These are phyloP conservation scores for Cercospora sp. DNA, from an alignment of 2,329 filamentous ascomycete genomes.

Conservation along the genomic window DNA sequence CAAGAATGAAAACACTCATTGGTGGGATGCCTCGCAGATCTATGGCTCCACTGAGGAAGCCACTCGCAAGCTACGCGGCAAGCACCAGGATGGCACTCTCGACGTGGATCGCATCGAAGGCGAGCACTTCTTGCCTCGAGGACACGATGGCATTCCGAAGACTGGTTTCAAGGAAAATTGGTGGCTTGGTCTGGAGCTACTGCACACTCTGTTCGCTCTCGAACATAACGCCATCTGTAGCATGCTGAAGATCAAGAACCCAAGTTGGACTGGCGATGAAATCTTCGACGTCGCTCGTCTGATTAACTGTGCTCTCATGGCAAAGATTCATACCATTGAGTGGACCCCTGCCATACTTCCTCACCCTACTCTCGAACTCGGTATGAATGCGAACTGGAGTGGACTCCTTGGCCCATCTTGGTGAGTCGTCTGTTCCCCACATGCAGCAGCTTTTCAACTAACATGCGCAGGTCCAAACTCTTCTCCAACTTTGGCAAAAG, in stretches of 20 bases:
- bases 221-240: slow-evolving; percentile 52
- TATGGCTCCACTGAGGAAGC: slow-evolving; percentile 47
- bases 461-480: not conserved
- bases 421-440: not conserved
- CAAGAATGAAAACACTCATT: slow-evolving; percentile 47
- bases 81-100: slow-evolving; percentile 45
- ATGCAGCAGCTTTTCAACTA: not conserved
- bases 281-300: slow-evolving; percentile 50
- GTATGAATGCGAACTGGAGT: slow-evolving; percentile 52
- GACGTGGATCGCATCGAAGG: slow-evolving; percentile 39
- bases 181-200: slow-evolving; percentile 51
- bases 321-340: slow-evolving; percentile 54
- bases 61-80: slow-evolving; percentile 42
- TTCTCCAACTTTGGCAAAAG: slow-evolving; percentile 23
- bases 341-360: slow-evolving; percentile 53
- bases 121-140: slow-evolving; percentile 45
- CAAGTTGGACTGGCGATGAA: slow-evolving; percentile 44
- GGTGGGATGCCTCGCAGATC: slow-evolving; percentile 53
- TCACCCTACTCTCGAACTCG: slow-evolving; percentile 48
- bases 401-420: slow-evolving; percentile 43
- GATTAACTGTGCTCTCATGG: slow-evolving; percentile 51
- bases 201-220: slow-evolving; percentile 51
- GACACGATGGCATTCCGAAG: slow-evolving; percentile 41
- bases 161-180: slow-evolving; percentile 51
- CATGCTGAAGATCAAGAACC: slow-evolving; percentile 40